Base-by-base conservation (phyloP, 352 stramenopile species). In the Phytopythium delawarense region DNA sequence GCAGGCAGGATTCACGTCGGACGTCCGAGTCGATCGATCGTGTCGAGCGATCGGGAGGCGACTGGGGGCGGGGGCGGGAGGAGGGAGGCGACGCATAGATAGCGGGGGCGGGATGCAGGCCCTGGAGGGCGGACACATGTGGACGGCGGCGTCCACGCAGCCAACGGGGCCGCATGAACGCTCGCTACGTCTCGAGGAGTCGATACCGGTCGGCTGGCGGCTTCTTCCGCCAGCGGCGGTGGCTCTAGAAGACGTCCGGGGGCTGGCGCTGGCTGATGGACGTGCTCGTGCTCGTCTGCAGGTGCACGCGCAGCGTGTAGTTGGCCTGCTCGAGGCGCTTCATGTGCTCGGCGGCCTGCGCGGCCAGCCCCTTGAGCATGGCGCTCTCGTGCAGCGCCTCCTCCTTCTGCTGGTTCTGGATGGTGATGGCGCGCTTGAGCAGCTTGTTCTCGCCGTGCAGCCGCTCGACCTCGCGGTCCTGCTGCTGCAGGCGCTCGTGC, bases 331-430 rank as follows among this genome's bases (percentile, higher is more conserved):
- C 87, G 21, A 96, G 73, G 4, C 80, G 78, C 69, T 89, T 91
- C 46, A 96, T 96, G 67, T 94, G 84, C 59, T 96, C 87, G 23
- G 84, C 87, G 23, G 84, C 83, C 67, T 96, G 87, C 23, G 77
- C 75, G 39, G 87, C 73, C 57, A 96, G 71, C 21, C 74, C 68
- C 58, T 90, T 92, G 53, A 96, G 79, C 62, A 88, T 63, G 20
- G 66, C 52, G 70, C 93, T 94, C 61, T 96, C 87, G 18, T 85
- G 71, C 65, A 79, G 63, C 13, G 78, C 82, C 59, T 94, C 87
- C 32, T 93, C 84, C 62, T 96, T 96, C 64, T 94, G 87, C 69
- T 94, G 83, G 69, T 81, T 94, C 65, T 96, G 87, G 72, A 96
- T 96, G 52, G 71, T 79, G 58, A 96, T 85, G 23, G 87, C 87